Evolutionary conservation across 2,329 filamentous ascomycete species (phyloP).

Genomic region (Microcera coccophila): DNA sequence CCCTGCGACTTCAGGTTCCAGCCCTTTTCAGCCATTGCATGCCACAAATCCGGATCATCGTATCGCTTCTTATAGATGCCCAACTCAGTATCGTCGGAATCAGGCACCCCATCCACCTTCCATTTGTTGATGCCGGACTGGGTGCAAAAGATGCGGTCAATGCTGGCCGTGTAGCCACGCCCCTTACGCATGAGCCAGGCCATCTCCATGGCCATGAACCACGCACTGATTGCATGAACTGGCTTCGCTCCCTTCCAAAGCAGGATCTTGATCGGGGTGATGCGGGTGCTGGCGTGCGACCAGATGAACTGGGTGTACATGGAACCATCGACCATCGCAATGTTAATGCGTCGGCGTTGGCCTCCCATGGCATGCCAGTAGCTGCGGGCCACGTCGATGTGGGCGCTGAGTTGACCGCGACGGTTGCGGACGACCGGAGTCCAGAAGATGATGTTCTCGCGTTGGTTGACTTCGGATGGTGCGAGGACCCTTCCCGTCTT

Average conservation of each 20-base stretch:
- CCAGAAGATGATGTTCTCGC: slow-evolving; percentile 60
- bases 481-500: slow-evolving; percentile 49
- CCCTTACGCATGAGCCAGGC: slow-evolving; percentile 31
- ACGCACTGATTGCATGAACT: slow-evolving; percentile 32
- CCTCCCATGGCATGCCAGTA: slow-evolving; percentile 38
- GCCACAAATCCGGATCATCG: slow-evolving; percentile 26
- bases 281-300: slow-evolving; percentile 15
- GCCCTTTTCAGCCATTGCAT: slow-evolving; percentile 25
- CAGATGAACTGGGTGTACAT: slow-evolving; percentile 30
- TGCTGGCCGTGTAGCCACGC: slow-evolving; percentile 17
- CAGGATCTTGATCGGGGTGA: slow-evolving; percentile 33
- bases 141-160: slow-evolving; percentile 16
- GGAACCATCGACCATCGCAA: slow-evolving; percentile 28
- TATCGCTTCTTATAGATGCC: slow-evolving; percentile 18
- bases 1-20: slow-evolving; percentile 36
- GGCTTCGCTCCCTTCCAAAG: slow-evolving; percentile 31
- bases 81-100: slow-evolving; percentile 2
- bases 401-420: slow-evolving; percentile 23
- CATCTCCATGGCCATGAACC: slow-evolving; percentile 37
- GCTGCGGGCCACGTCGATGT: slow-evolving; percentile 40
- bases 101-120: not conserved
- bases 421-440: slow-evolving; percentile 29
- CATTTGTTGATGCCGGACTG: slow-evolving; percentile 1
- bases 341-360: slow-evolving; percentile 12
- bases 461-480: slow-evolving; percentile 61